Evolutionary conservation across 1,139 yeast genomes (phyloP).

Genomic region (Hyphopichia fennica): DNA sequence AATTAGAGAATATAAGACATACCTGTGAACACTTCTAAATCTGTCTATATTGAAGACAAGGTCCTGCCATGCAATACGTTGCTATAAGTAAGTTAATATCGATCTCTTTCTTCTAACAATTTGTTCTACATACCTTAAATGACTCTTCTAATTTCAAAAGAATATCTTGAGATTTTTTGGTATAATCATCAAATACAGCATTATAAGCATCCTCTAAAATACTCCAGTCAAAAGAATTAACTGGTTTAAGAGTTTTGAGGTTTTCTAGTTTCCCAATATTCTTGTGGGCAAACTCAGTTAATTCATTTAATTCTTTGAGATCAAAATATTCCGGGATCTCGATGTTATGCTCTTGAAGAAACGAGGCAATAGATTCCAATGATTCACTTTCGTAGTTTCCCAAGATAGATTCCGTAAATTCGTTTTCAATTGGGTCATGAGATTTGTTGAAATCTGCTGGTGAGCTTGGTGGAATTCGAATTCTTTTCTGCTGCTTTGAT

Average conservation of each 20-base stretch:
- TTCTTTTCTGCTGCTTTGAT: too few relatives aligned
- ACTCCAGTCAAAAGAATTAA: conserved; percentile 15
- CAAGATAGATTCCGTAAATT: too few relatives aligned
- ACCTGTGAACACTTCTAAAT: conserved; percentile 18
- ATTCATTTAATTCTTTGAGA: background rate
- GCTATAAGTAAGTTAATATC: conserved; percentile 9
- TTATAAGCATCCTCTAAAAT: conserved; percentile 15
- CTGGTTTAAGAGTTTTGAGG: background rate
- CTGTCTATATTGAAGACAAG: conserved; percentile 19
- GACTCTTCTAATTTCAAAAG: conserved; percentile 16
- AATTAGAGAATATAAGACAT: conserved; percentile 4
- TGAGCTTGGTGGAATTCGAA: too few relatives aligned
- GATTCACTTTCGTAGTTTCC: background rate
- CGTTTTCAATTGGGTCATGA: too few relatives aligned
- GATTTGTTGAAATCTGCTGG: too few relatives aligned
- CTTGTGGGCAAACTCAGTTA: background rate
- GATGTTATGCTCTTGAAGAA: background rate
- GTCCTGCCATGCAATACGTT: conserved; percentile 21
- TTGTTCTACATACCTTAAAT: conserved; percentile 16
- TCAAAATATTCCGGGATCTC: background rate
- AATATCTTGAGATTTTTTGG: conserved; percentile 12
- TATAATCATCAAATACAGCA: conserved; percentile 16
- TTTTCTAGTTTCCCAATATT: background rate
- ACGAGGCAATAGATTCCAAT: background rate
- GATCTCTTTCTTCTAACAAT: background rate